Evolutionary conservation across 345 rosid genomes (phyloP).

Genomic region (Arabis hirsuta): DNA sequence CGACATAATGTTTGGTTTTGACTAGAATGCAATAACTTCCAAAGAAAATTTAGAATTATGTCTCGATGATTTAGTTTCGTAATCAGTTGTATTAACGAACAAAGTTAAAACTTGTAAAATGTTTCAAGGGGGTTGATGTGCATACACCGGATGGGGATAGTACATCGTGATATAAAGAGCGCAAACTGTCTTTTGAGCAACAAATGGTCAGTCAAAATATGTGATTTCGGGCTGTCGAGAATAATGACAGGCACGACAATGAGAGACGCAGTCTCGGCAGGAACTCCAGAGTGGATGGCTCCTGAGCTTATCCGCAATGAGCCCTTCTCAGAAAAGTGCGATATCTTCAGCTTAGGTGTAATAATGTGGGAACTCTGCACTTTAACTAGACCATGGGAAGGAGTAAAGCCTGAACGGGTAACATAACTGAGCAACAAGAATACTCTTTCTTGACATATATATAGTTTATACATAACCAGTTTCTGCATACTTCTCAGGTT

Average conservation of each 20-base stretch:
- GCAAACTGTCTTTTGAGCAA: constrained; percentile 92
- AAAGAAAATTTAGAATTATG: not conserved
- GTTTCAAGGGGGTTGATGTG: constrained; percentile 93
- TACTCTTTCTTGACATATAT: not conserved
- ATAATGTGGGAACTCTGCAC: constrained; percentile 99
- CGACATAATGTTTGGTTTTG: not conserved
- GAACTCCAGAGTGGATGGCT: constrained; percentile 99
- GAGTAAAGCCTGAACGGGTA: constrained; percentile 92
- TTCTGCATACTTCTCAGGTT: constrained; percentile 55
- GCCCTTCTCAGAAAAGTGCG: constrained; percentile 93
- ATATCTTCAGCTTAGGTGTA: constrained; percentile 97
- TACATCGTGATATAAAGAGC: constrained; percentile 86
- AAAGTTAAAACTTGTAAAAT: not conserved
- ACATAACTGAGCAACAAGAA: constrained; percentile 31
- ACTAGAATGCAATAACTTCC: not conserved
- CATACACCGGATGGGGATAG: constrained; percentile 95
- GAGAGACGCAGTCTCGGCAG: constrained; percentile 85
- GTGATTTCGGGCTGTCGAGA: constrained; percentile 98
- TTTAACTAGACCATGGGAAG: constrained; percentile 92
- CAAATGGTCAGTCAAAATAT: constrained; percentile 90
- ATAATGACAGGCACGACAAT: constrained; percentile 71
- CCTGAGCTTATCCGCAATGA: constrained; percentile 95
- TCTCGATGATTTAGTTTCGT: constrained; percentile 1
- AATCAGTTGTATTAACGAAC: not conserved
- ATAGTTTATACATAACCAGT: constrained; percentile 7